Evolutionary conservation across 2,329 filamentous ascomycete species (phyloP), one percentile per base, ranked within the genome.

Genomic region (Trichoderma sp.): DNA sequence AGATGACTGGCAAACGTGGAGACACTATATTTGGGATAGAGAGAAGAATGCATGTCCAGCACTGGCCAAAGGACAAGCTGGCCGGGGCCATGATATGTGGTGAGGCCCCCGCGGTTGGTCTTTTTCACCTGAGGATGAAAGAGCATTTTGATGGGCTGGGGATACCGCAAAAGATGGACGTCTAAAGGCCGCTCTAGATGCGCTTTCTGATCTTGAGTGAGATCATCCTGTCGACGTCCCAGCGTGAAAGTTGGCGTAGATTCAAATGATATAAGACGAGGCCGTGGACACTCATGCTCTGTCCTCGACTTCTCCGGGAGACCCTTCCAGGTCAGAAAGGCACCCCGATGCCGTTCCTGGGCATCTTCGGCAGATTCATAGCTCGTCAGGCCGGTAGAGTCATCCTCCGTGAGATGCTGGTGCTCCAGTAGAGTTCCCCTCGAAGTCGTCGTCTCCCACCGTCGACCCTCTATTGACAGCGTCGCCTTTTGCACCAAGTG

Each of bases 41-140:
- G 74, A 0, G 81, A 78, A 7, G 88, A 86, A 70, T 89, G 89
- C 71, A 98, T 86, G 80, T 97, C 94, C n/a, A 97, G 80, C 65
- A 98, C 89, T 3, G 95, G 94, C 85, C 97, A 99, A n/a, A 95
- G 89, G 43, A 98, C 93, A 63, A 97, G 83, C 80, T 99, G 96
- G 0, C 95, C 95, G 0, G 95, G 96, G 0, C 95, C 96, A 80
- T 99, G 96, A 83, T 97, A 98, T 3, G 96, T 98, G 0, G 93
- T 95, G 75, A 97, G 90, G 0, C 96, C 96, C 73, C 96, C 96
- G 70, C 96, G 90, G n/a, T 90, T 87, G 15, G 93, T 92, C 76
- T 90, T 86, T 57, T 89, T 82, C 76, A 96, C 89, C n/a, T 88
- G 84, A 3, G 91, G 92, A 30, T 79, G 74, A 76, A 82, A 84